Evolutionary conservation across 148 eudicot genomes (phyloP).

Genomic region (Vaccinium darrowii): DNA sequence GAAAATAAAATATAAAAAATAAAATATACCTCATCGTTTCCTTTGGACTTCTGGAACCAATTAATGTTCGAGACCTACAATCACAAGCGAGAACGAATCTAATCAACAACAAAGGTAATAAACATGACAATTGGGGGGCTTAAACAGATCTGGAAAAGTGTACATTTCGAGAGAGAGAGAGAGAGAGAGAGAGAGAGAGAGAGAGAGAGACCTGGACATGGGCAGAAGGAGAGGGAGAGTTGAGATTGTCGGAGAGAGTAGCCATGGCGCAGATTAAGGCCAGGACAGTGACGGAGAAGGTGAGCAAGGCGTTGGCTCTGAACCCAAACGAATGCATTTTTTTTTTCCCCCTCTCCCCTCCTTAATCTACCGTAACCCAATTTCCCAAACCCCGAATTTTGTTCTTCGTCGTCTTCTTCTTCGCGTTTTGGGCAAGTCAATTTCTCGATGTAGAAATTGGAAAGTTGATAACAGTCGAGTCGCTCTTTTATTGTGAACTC

Average conservation of each 20-base stretch:
- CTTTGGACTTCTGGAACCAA: constrained; percentile 74
- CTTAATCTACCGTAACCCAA: no score
- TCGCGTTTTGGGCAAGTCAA: no score
- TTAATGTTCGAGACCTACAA: constrained; percentile 72
- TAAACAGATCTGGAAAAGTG: constrained; percentile 5
- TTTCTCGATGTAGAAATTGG: no score
- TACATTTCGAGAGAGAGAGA: background rate
- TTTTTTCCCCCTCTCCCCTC: background rate
- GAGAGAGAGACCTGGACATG: constrained; percentile 48
- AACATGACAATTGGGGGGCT: background rate
- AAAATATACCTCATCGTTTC: constrained; percentile 80
- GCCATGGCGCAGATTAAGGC: constrained; percentile 82
- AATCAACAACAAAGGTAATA: background rate
- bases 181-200: constrained; percentile 12
- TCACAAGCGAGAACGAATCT: background rate
- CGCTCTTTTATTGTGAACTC: no score
- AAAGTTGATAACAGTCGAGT: no score
- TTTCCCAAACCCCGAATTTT: no score
- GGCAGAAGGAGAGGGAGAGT: constrained; percentile 61
- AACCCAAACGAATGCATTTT: constrained; percentile 80
- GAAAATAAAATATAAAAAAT: background rate
- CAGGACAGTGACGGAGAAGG: constrained; percentile 67
- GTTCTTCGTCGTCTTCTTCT: no score
- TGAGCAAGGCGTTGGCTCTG: constrained; percentile 83
- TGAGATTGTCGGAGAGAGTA: constrained; percentile 82